Conservation (phyloP, 805 yeast genomes). For the Saturnispora kantuleensis region DNA sequence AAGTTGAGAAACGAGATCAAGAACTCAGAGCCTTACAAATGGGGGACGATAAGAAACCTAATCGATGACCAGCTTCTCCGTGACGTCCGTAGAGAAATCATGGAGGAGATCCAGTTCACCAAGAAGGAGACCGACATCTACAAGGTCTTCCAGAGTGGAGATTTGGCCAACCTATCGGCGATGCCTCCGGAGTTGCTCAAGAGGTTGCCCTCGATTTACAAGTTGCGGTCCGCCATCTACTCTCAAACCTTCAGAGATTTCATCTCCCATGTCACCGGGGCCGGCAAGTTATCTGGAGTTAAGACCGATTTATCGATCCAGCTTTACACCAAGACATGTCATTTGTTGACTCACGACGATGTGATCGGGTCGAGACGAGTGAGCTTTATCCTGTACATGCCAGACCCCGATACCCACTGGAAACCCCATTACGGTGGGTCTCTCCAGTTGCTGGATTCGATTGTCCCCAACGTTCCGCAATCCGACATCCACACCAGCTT, state of each 20-base stretch:
- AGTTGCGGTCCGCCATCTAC: slow-evolving; percentile 79
- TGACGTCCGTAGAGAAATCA: slow-evolving; percentile 76
- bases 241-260: slow-evolving; percentile 76
- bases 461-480: slow-evolving; percentile 82
- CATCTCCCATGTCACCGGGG: slow-evolving; percentile 65
- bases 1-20: slow-evolving; percentile 35
- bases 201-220: slow-evolving; percentile 63
- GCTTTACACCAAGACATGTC: slow-evolving; percentile 88
- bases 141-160: slow-evolving; percentile 84
- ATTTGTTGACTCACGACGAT: slow-evolving; percentile 90
- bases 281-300: slow-evolving; percentile 83
- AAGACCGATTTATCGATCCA: slow-evolving; percentile 91
- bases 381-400: slow-evolving; percentile 83
- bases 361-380: slow-evolving; percentile 93
- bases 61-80: slow-evolving; percentile 70
- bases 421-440: slow-evolving; percentile 92
- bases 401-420: slow-evolving; percentile 88
- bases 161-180: slow-evolving; percentile 85
- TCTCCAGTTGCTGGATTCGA: slow-evolving; percentile 72
- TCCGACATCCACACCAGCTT: slow-evolving; percentile 61
- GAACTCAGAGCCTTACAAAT: slow-evolving; percentile 67
- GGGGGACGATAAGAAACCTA: slow-evolving; percentile 75
- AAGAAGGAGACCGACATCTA: slow-evolving; percentile 95
- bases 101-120: slow-evolving; percentile 78
- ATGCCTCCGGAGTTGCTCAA: slow-evolving; percentile 65